Base-by-base conservation (phyloP, 78 protist genomes). In the Paratrimastix pyriformis region DNA sequence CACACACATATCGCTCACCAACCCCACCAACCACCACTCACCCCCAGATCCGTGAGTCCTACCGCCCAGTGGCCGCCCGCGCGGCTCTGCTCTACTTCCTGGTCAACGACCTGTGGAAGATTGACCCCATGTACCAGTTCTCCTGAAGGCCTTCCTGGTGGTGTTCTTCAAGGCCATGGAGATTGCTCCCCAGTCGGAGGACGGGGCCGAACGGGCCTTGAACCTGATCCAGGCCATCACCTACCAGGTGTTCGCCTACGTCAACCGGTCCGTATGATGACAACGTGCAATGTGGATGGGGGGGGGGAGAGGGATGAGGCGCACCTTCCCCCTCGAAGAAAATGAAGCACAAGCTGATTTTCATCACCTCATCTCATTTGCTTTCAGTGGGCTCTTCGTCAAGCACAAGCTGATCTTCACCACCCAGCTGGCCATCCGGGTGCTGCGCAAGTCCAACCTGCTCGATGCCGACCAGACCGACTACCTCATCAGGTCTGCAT, bases 101-200 rank as follows among this genome's bases (percentile, higher is more conserved):
- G 40, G 30, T 89, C 57, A 77, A 77, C 65, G 84, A 83, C 33
- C 80, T 92, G 3, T 1, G 45, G 60, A 74, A 74, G 32, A 72
- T 92, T 33, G 77, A 83, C 62, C 81, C 58, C 80, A 86, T 89
- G 92, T 92, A 92, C 69, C 90, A 82, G 64, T 86, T 42, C 72
- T 80, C 87, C 77, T 89, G 32, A 11, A 65, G 9, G 83, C 91
- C 9, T 89, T 85, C 84, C 55, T 70, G 43, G 77, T 45, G 33
- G 77, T 83, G 64, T 86, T 89, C 86, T 24, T 55, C 74, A 86
- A 72, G 60, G 92, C 90, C 46, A 72, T 88, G 32, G 80, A 65
- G 48, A 15, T 2, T 8, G 80, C 73, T 1, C 62, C 50, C 72
- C 38, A 0, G 24, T 18, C 1, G n/a, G 74, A 68, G 72, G 74